Evolutionary conservation across 805 yeast genomes (phyloP), one percentile per base, ranked within the genome.

Genomic region (Ogataea salicorniae): DNA sequence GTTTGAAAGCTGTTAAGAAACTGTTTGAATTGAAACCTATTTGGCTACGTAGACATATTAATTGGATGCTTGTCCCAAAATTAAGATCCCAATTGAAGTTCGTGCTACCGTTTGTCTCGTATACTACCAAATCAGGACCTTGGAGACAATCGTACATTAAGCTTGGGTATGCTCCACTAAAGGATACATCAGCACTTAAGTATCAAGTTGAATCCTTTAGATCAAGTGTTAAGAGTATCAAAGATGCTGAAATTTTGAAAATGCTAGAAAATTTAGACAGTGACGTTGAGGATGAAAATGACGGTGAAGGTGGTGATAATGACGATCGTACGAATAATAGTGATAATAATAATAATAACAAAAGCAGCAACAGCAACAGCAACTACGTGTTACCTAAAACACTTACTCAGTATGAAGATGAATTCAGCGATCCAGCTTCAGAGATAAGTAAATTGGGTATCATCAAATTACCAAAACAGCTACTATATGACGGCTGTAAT

Each of bases 181-280:
- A 66, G 2, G 80, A 84, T 41, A 57, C 67, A 1, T 61, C 70
- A 13, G 83, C 73, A 55, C 83, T 87, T 49, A 66, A 64, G 34
- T 89, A 80, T 61, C 99, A 94, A 67, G 84, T 91, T 18, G 97
- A 91, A 65, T 83, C 87, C 46, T 94, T 91, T 68, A 76, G 90
- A 39, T 54, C 58, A 41, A 38, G 55, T 35, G 70, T 80, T 6
- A 55, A 57, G 37, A 56, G 59, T 4, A 43, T 58, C 3, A 52
- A 47, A n/a, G 62, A 62, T 38, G 42, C 45, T 54, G 61, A 51
- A 41, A 53, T 56, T 42, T 55, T 49, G 47, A 52, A 49, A 37
- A 52, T 48, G 60, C 48, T 57, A 5, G 58, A 57, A 23, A 48
- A 50, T 18, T 62, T 59, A 4, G 64, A 55, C 38, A 64, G 53